Evolutionary conservation across 139 green algal genomes (phyloP).

Genomic region (Coccomyxa sp.): DNA sequence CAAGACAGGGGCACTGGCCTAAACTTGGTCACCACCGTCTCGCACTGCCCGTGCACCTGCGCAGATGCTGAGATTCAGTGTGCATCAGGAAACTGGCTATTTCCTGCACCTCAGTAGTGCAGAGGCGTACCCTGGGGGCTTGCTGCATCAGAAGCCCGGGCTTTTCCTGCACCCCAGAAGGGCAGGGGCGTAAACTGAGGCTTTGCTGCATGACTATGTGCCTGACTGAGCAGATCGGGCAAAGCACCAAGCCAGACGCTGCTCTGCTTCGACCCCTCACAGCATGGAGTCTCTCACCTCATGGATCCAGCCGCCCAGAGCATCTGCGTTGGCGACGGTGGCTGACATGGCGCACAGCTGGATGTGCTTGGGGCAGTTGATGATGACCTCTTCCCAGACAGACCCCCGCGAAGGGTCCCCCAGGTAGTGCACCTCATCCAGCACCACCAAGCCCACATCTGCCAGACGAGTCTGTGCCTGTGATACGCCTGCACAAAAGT

Average conservation of each 20-base stretch:
- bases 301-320: constrained; percentile 90
- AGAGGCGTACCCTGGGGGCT: too few relatives aligned
- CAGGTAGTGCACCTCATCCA: constrained; percentile 95
- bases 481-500: constrained; percentile 6
- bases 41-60: constrained; percentile 66
- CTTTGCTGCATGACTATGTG: too few relatives aligned
- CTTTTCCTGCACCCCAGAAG: too few relatives aligned
- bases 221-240: too few relatives aligned
- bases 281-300: too few relatives aligned
- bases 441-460: constrained; percentile 85
- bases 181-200: too few relatives aligned
- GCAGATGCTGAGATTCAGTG: too few relatives aligned
- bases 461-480: constrained; percentile 45
- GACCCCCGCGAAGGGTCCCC: constrained; percentile 71
- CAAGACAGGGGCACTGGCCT: constrained; percentile 91
- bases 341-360: constrained; percentile 91
- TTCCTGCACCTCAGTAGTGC: too few relatives aligned
- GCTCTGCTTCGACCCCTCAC: too few relatives aligned
- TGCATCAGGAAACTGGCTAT: too few relatives aligned
- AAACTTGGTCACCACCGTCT: constrained; percentile 75
- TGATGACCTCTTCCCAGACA: constrained; percentile 98
- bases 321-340: constrained; percentile 89
- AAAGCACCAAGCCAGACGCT: too few relatives aligned
- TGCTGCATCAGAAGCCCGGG: too few relatives aligned
- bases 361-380: constrained; percentile 88